These are phyloP conservation scores for Filobasidium wieringae DNA, from an alignment of 768 basidiomycete species.

Conservation along the genomic window DNA sequence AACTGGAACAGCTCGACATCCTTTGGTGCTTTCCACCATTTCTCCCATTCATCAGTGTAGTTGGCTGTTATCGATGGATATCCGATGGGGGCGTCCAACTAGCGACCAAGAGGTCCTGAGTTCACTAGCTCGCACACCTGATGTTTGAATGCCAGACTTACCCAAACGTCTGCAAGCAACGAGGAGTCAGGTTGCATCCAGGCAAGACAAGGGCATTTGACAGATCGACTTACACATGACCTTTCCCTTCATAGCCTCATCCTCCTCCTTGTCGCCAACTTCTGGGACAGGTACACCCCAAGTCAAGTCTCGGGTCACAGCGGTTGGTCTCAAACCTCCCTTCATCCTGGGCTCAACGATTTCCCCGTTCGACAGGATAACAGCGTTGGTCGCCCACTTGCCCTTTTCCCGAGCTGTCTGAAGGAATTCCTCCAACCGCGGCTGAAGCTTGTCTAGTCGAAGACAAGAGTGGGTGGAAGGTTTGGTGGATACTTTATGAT, in stretches of 20 bases:
- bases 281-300: constrained; percentile 94
- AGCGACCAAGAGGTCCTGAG: not conserved
- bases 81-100: constrained; percentile 96
- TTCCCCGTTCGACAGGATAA: constrained; percentile 75
- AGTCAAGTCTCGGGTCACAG: constrained; percentile 80
- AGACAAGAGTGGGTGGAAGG: constrained; percentile 86
- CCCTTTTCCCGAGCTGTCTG: constrained; percentile 64
- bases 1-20: constrained; percentile 90
- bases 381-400: constrained; percentile 84
- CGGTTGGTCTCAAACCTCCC: constrained; percentile 70
- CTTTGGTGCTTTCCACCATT: constrained; percentile 91
- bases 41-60: constrained; percentile 85
- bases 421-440: constrained; percentile 76
- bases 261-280: constrained; percentile 53
- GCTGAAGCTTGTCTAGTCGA: constrained; percentile 69
- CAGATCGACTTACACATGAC: constrained; percentile 68
- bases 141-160: constrained; percentile 42
- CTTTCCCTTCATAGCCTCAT: constrained; percentile 77
- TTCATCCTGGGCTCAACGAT: constrained; percentile 81
- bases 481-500: constrained; percentile 62
- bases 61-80: constrained; percentile 95
- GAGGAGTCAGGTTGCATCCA: not conserved
- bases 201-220: not conserved
- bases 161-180: constrained; percentile 68
- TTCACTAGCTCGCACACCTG: not conserved